Percentiles rank a stretch among this genome's conserved stretches.
These are phyloP conservation scores for Kitagawia praeruptora DNA, from an alignment of 129 eudicot species.

Conservation along the genomic window DNA sequence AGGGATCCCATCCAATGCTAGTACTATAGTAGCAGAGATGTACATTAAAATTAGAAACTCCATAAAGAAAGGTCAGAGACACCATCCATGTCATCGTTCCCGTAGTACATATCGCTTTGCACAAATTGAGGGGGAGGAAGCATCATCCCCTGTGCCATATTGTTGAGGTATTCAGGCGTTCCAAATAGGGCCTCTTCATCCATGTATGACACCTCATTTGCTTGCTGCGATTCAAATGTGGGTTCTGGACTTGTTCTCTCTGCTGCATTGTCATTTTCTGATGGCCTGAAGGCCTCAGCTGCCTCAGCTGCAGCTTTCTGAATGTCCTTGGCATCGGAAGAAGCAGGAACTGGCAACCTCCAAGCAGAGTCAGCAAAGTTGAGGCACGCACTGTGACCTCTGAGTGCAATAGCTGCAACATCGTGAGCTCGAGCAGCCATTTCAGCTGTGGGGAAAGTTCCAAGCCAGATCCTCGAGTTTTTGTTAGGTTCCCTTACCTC, in stretches of 20 bases:
- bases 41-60: slow-evolving; percentile 15
- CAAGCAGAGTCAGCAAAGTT: slow-evolving; percentile 62
- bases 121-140: slow-evolving; percentile 40
- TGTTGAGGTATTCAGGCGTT: slow-evolving; percentile 41
- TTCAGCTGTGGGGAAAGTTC: slow-evolving; percentile 29
- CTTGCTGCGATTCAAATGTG: slow-evolving; percentile 10
- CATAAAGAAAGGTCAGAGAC: slow-evolving; percentile 38
- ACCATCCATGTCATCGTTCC: slow-evolving; percentile 32
- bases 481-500: slow-evolving; percentile 43
- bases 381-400: slow-evolving; percentile 47
- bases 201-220: slow-evolving; percentile 18
- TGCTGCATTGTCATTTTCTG: background rate
- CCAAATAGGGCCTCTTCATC: slow-evolving; percentile 53
- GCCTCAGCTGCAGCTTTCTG: slow-evolving; percentile 73
- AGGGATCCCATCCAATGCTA: too few species aligned
- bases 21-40: too few species aligned
- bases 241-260: slow-evolving; percentile 6
- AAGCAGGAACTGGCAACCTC: slow-evolving; percentile 46
- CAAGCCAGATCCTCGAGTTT: slow-evolving; percentile 43
- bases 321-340: slow-evolving; percentile 46
- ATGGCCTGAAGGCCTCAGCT: slow-evolving; percentile 45
- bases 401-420: slow-evolving; percentile 40
- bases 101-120: background rate
- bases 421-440: slow-evolving; percentile 48
- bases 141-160: slow-evolving; percentile 70